A percentile compares a stretch with the other conserved stretches of the same genome.
Evolutionary conservation across 2,329 filamentous ascomycete species (phyloP).

Genomic region (Hypocrella siamensis): DNA sequence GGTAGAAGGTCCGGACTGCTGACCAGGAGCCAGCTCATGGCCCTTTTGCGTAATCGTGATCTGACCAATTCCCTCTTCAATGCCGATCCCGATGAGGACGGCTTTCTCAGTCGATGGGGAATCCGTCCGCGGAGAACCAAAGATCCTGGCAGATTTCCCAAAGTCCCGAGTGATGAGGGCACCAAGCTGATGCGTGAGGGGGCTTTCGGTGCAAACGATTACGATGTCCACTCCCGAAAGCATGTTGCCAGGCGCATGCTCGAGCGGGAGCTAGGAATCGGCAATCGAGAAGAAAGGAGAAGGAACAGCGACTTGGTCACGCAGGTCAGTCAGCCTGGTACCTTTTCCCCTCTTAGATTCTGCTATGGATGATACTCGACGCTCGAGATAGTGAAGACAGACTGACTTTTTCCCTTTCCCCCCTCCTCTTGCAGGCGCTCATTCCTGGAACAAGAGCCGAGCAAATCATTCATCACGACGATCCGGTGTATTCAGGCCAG

Average conservation of each 20-base stretch:
- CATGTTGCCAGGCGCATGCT: conserved; percentile 57
- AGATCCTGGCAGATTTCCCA: conserved; percentile 55
- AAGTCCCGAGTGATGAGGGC: conserved; percentile 67
- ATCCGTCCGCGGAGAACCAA: conserved; percentile 25
- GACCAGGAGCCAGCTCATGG: conserved; percentile 21
- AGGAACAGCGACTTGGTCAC: conserved; percentile 50
- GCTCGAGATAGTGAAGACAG: neutral
- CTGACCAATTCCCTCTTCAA: conserved; percentile 20
- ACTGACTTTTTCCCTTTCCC: neutral
- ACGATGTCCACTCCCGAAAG: conserved; percentile 35
- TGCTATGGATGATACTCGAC: neutral
- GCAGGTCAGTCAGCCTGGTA: conserved; percentile 31
- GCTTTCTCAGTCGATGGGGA: conserved; percentile 22
- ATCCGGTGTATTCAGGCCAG: conserved; percentile 83
- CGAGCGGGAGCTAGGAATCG: conserved; percentile 67
- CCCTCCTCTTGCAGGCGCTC: conserved; percentile 36
- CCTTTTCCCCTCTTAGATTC: neutral
- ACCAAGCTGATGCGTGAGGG: conserved; percentile 68
- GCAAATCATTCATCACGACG: conserved; percentile 74
- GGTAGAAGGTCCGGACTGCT: conserved; percentile 14
- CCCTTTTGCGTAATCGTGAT: conserved; percentile 22
- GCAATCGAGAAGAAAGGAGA: conserved; percentile 39
- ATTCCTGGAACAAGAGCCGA: conserved; percentile 67
- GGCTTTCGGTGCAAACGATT: conserved; percentile 56
- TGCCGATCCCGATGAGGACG: conserved; percentile 20